Evolutionary conservation across 371 early-diverging fungal genomes (phyloP).

Genomic region (Rhizopus sp.): DNA sequence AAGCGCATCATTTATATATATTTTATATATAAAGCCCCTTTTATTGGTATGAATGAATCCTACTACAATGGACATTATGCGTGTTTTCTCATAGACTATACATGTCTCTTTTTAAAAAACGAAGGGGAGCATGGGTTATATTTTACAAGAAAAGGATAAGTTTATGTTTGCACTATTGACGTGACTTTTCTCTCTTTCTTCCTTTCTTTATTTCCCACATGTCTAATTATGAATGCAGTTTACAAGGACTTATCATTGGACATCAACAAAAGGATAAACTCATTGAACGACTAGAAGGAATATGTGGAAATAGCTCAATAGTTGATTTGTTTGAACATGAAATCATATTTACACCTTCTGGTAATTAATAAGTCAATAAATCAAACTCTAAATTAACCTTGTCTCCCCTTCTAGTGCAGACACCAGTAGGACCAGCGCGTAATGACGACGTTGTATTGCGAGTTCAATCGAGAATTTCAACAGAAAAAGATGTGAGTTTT

Average conservation of each 20-base stretch:
- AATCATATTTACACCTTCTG: slow-evolving; percentile 48
- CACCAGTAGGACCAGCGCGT: slow-evolving; percentile 50
- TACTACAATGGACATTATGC: too few relatives aligned
- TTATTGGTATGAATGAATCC: too few relatives aligned
- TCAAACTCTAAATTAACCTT: neutral
- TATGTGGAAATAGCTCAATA: slow-evolving; percentile 47
- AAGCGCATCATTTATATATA: too few relatives aligned
- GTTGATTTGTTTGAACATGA: slow-evolving; percentile 51
- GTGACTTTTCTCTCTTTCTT: neutral
- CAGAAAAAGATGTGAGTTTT: slow-evolving; percentile 43
- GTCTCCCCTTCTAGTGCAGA: slow-evolving; percentile 36
- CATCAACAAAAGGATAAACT: slow-evolving; percentile 40
- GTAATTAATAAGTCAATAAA: slow-evolving; percentile 16
- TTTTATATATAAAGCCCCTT: too few relatives aligned
- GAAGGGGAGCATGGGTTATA: too few relatives aligned
- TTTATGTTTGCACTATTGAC: neutral
- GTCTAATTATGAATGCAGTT: slow-evolving; percentile 50
- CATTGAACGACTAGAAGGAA: slow-evolving; percentile 40
- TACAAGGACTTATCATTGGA: slow-evolving; percentile 44
- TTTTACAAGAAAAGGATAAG: neutral
- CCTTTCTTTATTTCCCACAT: slow-evolving; percentile 14
- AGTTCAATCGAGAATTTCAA: slow-evolving; percentile 41
- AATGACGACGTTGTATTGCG: slow-evolving; percentile 54
- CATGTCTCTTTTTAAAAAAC: too few relatives aligned
- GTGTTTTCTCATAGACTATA: too few relatives aligned